Evolutionary conservation across 352 stramenopile species (phyloP).

Genomic region (Plasmopara muralis): DNA sequence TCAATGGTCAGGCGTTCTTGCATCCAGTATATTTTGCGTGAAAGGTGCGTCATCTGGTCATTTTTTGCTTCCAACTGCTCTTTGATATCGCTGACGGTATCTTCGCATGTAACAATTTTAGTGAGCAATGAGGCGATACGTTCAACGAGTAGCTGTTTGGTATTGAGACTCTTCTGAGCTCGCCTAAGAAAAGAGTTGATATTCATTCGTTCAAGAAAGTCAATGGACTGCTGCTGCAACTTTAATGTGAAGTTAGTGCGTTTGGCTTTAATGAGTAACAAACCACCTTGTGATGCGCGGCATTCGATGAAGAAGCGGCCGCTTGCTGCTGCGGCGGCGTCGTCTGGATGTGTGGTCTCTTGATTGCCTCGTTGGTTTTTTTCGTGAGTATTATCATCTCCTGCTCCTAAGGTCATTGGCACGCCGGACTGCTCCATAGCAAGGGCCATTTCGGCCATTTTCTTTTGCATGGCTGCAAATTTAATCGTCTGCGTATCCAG

Average conservation of each 20-base stretch:
- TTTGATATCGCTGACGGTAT: constrained; percentile 45
- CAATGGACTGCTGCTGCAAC: constrained; percentile 48
- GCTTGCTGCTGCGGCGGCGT: constrained; percentile 48
- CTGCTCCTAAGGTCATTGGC: constrained; percentile 13
- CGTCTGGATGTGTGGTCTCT: constrained; percentile 44
- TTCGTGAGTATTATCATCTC: constrained; percentile 21
- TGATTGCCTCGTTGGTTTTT: constrained; percentile 5
- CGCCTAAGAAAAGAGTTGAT: constrained; percentile 93
- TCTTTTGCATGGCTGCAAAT: constrained; percentile 71
- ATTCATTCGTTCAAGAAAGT: constrained; percentile 86
- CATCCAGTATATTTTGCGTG: constrained; percentile 60
- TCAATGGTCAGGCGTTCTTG: constrained; percentile 85
- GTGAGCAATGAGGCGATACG: constrained; percentile 79
- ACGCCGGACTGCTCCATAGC: constrained; percentile 52
- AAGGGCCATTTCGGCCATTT: constrained; percentile 49
- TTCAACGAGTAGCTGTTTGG: constrained; percentile 90
- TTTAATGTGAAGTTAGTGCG: constrained; percentile 64
- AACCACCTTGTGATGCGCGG: constrained; percentile 66
- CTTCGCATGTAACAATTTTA: constrained; percentile 65
- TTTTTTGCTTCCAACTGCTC: constrained; percentile 48
- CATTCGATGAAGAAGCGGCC: constrained; percentile 86
- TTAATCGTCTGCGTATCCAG: constrained; percentile 81
- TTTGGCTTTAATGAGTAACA: constrained; percentile 90
- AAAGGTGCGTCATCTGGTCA: constrained; percentile 81
- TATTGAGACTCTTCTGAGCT: constrained; percentile 88